Percentiles rank a stretch among this genome's conserved stretches.
Evolutionary conservation across 176 grass and related monocot genomes (phyloP).

Genomic region (Elaeis guineensis): DNA sequence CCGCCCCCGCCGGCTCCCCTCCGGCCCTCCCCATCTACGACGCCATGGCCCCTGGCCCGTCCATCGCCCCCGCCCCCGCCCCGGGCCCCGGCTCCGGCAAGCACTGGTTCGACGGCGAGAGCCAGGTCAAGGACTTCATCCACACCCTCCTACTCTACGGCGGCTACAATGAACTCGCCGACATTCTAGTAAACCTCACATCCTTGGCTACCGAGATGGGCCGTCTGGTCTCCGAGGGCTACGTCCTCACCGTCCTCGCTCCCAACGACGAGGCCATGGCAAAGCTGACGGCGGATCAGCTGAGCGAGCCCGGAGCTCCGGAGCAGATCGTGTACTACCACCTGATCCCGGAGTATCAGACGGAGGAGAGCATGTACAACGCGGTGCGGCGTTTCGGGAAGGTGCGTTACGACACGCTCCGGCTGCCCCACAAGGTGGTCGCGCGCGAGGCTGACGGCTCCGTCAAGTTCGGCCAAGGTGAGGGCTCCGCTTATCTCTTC

Average conservation of each 20-base stretch:
- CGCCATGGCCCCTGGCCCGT: slow-evolving; percentile 51
- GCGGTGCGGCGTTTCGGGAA: slow-evolving; percentile 57
- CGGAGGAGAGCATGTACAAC: slow-evolving; percentile 92
- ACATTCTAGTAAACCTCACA: slow-evolving; percentile 77
- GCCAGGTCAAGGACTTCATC: slow-evolving; percentile 92
- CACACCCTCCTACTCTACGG: slow-evolving; percentile 72
- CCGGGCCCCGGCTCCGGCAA: slow-evolving; percentile 41
- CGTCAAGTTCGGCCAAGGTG: slow-evolving; percentile 64
- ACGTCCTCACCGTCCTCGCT: slow-evolving; percentile 65
- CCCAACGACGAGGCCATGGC: slow-evolving; percentile 84
- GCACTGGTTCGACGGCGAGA: slow-evolving; percentile 65
- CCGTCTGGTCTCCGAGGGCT: slow-evolving; percentile 59
- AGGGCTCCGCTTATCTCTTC: slow-evolving; percentile 61
- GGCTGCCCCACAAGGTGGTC: slow-evolving; percentile 63
- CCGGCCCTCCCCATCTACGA: slow-evolving; percentile 55
- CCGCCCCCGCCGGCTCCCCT: slow-evolving; percentile 30
- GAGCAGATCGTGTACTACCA: slow-evolving; percentile 87
- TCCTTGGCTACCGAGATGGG: slow-evolving; percentile 79
- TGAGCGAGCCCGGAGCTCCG: slow-evolving; percentile 52
- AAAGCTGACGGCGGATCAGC: slow-evolving; percentile 54
- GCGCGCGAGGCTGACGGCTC: slow-evolving; percentile 78
- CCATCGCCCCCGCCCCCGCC: slow-evolving; percentile 44
- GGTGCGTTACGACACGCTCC: slow-evolving; percentile 53
- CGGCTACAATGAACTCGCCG: slow-evolving; percentile 88
- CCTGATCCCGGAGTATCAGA: slow-evolving; percentile 82